These are phyloP conservation scores for Schrenkiella parvula DNA, from an alignment of 345 rosid species.

Conservation along the genomic window DNA sequence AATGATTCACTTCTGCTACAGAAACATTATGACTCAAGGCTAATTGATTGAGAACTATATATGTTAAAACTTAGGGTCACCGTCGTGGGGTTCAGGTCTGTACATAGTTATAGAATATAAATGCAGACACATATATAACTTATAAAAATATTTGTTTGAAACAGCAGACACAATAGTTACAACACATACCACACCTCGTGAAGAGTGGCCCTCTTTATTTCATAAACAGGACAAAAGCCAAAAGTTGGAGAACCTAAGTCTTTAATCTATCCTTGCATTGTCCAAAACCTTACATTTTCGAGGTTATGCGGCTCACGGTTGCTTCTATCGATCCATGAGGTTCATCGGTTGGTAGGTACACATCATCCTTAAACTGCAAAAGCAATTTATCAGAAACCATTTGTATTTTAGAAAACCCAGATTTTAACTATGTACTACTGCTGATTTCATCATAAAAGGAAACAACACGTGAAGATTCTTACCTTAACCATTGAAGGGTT, in stretches of 20 bases:
- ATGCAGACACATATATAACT: background rate
- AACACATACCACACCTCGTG: background rate
- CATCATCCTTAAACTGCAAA: constrained; percentile 83
- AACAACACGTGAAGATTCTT: background rate
- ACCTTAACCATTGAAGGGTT: constrained; percentile 76
- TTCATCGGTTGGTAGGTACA: constrained; percentile 78
- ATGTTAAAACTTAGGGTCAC: background rate
- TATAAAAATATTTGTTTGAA: background rate
- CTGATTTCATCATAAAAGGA: background rate
- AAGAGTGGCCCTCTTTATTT: constrained; percentile 16
- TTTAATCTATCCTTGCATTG: background rate
- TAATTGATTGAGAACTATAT: background rate
- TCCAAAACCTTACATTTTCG: constrained; percentile 53
- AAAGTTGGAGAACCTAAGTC: constrained; percentile 7
- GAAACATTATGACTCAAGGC: background rate
- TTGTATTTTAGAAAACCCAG: background rate
- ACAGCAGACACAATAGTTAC: background rate
- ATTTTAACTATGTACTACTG: background rate
- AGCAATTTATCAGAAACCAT: background rate
- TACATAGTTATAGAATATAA: background rate
- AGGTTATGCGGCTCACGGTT: constrained; percentile 59
- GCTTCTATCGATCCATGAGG: constrained; percentile 97
- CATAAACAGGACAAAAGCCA: constrained; percentile 18
- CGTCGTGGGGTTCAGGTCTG: background rate
- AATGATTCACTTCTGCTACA: background rate